Percentiles rank a stretch among this genome's conserved stretches.
phyloP scores from a whole-genome alignment of 306 rosid genomes.

The Arachis hypogaea region DNA sequence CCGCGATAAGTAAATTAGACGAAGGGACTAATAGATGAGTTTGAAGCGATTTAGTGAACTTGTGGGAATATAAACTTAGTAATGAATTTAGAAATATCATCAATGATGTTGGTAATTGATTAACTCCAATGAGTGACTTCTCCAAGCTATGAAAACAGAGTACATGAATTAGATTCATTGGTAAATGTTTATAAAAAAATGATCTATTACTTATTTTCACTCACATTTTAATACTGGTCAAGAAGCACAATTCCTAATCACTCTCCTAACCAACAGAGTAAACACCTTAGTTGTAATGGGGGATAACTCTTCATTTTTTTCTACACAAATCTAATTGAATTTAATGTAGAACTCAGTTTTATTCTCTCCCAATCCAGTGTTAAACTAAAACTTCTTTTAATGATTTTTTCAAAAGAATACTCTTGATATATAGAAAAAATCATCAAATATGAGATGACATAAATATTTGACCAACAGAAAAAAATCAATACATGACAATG shows the following conservation, averaged over 20 bases:
- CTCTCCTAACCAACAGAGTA: background rate
- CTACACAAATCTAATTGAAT: background rate
- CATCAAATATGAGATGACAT: too few relatives aligned
- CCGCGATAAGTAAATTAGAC: background rate
- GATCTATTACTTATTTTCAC: background rate
- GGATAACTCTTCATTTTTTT: background rate
- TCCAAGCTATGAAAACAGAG: background rate
- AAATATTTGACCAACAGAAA: too few relatives aligned
- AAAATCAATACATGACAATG: too few relatives aligned
- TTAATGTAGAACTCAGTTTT: background rate
- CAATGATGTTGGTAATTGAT: conserved; percentile 7
- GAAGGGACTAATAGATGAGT: background rate
- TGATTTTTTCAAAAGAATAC: background rate
- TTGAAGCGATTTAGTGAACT: background rate
- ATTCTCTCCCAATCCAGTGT: background rate
- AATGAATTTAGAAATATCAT: conserved; percentile 5
- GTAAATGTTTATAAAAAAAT: background rate
- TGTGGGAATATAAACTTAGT: background rate
- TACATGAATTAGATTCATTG: background rate
- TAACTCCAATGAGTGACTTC: conserved; percentile 3
- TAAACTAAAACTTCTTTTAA: background rate
- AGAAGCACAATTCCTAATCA: background rate
- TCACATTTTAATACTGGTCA: background rate
- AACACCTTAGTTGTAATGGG: conserved; percentile 3
- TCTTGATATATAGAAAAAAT: background rate